Percentiles rank a stretch among this genome's conserved stretches.
phyloP scores from a whole-genome alignment of 176 grass and related monocot species.

The Lolium multiflorum region DNA sequence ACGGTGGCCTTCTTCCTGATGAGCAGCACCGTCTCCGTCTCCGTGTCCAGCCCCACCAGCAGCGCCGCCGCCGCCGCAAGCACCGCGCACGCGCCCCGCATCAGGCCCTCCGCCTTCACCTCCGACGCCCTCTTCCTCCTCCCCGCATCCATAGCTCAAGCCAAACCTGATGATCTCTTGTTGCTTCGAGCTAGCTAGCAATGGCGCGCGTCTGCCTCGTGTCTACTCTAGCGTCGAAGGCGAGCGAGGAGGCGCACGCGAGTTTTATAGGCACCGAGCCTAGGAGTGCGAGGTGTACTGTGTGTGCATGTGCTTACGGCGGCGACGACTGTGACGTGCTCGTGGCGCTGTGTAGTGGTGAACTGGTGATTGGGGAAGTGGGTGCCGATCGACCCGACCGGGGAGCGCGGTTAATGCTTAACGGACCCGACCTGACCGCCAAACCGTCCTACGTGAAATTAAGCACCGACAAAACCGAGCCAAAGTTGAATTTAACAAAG shows the following conservation, averaged over 20 bases:
- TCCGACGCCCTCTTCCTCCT: slow-evolving; percentile 19
- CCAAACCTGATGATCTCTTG: background rate
- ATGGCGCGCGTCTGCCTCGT: background rate
- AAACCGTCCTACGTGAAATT: too few relatives aligned
- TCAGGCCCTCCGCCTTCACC: slow-evolving; percentile 57
- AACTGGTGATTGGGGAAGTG: too few relatives aligned
- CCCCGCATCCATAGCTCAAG: slow-evolving; percentile 4
- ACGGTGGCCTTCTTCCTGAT: slow-evolving; percentile 62
- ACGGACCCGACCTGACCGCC: too few relatives aligned
- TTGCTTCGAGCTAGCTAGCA: background rate
- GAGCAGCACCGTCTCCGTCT: slow-evolving; percentile 79
- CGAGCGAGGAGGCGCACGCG: background rate
- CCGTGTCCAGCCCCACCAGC: slow-evolving; percentile 64
- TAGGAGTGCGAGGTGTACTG: too few relatives aligned
- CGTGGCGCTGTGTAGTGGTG: too few relatives aligned
- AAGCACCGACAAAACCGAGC: too few relatives aligned
- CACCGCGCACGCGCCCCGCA: slow-evolving; percentile 54
- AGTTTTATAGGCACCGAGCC: too few relatives aligned
- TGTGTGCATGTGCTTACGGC: too few relatives aligned
- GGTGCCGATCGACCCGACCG: too few relatives aligned
- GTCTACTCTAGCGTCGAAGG: background rate
- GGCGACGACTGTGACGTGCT: too few relatives aligned
- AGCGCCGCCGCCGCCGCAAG: slow-evolving; percentile 66
- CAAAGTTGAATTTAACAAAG: too few relatives aligned
- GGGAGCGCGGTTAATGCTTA: too few relatives aligned